phyloP scores from a whole-genome alignment of 1,284 basidiomycete species.

The Takashimella tepidaria region DNA sequence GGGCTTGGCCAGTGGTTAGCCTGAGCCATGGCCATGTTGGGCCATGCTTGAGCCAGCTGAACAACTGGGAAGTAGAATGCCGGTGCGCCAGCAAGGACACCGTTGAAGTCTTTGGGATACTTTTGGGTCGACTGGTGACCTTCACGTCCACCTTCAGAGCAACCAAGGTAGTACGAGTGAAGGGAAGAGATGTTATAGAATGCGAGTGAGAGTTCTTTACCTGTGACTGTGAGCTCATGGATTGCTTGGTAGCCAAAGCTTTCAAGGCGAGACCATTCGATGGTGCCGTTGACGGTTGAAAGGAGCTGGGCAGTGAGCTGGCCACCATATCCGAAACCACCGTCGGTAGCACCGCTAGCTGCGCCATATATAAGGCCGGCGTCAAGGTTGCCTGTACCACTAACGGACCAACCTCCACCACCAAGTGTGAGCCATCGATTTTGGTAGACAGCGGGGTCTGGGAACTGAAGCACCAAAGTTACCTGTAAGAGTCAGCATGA shows the following conservation, averaged over 20 bases:
- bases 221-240: conserved; percentile 10
- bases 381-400: neutral
- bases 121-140: conserved; percentile 24
- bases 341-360: conserved; percentile 11
- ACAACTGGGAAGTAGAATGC: conserved; percentile 22
- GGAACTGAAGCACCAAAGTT: neutral
- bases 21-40: conserved; percentile 1
- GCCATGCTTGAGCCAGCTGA: conserved; percentile 5
- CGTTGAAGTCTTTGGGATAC: conserved; percentile 38
- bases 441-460: neutral
- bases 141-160: conserved; percentile 36
- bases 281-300: conserved; percentile 10
- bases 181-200: conserved; percentile 7
- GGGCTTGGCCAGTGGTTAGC: conserved; percentile 6
- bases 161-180: conserved; percentile 18
- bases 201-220: conserved; percentile 9
- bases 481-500: neutral
- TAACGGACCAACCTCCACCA: conserved; percentile 2
- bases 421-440: conserved; percentile 4
- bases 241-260: conserved; percentile 7
- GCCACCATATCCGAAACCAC: conserved; percentile 5
- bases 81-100: conserved; percentile 37
- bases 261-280: conserved; percentile 4
- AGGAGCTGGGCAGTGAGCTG: neutral
- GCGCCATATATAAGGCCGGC: conserved; percentile 11